Percentiles rank a stretch among this genome's conserved stretches.
Evolutionary conservation across 768 basidiomycete genomes (phyloP).

Genomic region (Suillus alpinus): DNA sequence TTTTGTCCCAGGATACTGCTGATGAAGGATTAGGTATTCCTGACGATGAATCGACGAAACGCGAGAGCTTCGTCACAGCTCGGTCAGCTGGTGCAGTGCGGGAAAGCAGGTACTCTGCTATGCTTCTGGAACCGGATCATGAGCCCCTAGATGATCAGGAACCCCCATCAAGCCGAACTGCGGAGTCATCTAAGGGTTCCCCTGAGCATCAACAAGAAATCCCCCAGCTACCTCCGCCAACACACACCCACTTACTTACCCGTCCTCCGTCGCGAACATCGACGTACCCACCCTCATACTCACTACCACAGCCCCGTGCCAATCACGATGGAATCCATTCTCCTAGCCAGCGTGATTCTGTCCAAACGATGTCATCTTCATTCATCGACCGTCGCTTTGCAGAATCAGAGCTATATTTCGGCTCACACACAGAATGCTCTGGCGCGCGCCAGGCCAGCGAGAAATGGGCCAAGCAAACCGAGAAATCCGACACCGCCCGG

Average conservation of each 20-base stretch:
- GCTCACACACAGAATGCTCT: slow-evolving; percentile 32
- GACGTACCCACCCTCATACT: slow-evolving; percentile 25
- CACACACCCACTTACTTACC: slow-evolving; percentile 12
- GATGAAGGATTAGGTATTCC: slow-evolving; percentile 25
- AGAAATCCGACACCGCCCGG: slow-evolving; percentile 37
- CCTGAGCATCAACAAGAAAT: background rate
- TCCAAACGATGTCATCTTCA: slow-evolving; percentile 43
- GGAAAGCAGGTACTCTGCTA: slow-evolving; percentile 31
- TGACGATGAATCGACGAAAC: slow-evolving; percentile 43
- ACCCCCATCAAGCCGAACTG: slow-evolving; percentile 14
- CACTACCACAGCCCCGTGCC: slow-evolving; percentile 14
- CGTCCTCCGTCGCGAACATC: slow-evolving; percentile 19
- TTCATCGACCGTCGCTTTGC: slow-evolving; percentile 53
- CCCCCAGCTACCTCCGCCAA: slow-evolving; percentile 4
- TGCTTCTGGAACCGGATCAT: slow-evolving; percentile 18
- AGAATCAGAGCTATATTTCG: slow-evolving; percentile 37
- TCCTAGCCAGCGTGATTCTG: slow-evolving; percentile 25
- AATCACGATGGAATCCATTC: slow-evolving; percentile 16
- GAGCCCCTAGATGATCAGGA: slow-evolving; percentile 14
- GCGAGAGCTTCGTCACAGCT: slow-evolving; percentile 59
- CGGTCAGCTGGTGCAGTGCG: slow-evolving; percentile 19
- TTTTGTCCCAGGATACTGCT: slow-evolving; percentile 18
- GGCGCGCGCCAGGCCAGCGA: slow-evolving; percentile 19
- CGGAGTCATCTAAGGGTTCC: slow-evolving; percentile 7
- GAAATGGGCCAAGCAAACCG: slow-evolving; percentile 11